Conservation (phyloP, 345 rosid species). For the Eucalyptus regnans region DNA sequence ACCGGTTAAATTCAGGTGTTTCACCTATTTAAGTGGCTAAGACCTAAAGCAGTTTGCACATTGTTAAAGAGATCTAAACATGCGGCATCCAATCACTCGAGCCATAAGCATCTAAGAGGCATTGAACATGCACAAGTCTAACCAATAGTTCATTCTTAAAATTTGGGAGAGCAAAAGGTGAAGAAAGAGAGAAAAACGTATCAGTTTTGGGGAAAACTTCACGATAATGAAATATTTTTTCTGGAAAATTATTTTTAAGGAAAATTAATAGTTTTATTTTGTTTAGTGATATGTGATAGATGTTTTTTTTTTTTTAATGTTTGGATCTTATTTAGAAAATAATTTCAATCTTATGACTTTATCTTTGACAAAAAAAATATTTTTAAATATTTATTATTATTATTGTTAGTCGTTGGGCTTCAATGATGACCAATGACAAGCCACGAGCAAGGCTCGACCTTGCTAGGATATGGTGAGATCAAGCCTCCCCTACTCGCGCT, state of each 20-base stretch:
- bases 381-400: too few relatives aligned
- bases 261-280: too few relatives aligned
- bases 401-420: not conserved
- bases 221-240: not conserved
- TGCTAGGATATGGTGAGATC: too few relatives aligned
- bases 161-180: not conserved
- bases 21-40: not conserved
- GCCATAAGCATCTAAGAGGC: too few relatives aligned
- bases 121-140: not conserved
- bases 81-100: not conserved
- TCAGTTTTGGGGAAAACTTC: not conserved
- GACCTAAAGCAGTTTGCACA: not conserved
- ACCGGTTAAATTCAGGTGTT: not conserved
- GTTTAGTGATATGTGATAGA: not conserved
- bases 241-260: not conserved
- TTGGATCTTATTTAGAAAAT: not conserved
- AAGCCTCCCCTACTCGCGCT: fast-evolving
- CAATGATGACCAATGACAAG: not conserved
- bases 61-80: not conserved
- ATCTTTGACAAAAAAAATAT: too few relatives aligned
- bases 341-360: not conserved
- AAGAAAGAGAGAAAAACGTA: not conserved
- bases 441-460: too few relatives aligned
- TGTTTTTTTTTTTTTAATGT: too few relatives aligned
- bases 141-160: not conserved